These are phyloP conservation scores for Dentipellis fragilis DNA, from an alignment of 768 basidiomycete genomes.

Conservation along the genomic window DNA sequence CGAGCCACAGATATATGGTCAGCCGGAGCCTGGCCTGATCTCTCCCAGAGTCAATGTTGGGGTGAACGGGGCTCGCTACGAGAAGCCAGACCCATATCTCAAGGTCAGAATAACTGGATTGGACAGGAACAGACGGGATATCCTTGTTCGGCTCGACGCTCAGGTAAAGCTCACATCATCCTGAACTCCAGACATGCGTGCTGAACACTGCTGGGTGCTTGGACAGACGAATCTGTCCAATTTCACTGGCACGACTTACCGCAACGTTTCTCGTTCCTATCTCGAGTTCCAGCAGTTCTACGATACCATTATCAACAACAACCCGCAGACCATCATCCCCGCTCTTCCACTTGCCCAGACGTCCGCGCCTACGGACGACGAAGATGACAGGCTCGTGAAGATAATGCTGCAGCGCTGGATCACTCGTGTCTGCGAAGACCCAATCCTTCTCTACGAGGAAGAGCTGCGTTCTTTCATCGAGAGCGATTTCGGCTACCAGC, in stretches of 20 bases:
- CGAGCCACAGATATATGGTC: conserved; percentile 81
- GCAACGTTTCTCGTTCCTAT: conserved; percentile 93
- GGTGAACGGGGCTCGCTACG: conserved; percentile 61
- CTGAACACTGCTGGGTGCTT: not conserved
- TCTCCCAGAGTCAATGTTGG: conserved; percentile 59
- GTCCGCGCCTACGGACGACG: conserved; percentile 94
- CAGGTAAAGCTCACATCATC: conserved; percentile 47
- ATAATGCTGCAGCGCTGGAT: conserved; percentile 95
- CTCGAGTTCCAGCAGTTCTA: conserved; percentile 92
- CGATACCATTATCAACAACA: conserved; percentile 79
- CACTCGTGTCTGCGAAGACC: conserved; percentile 85
- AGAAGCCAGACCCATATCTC: conserved; percentile 76
- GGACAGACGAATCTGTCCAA: conserved; percentile 85
- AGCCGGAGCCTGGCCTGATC: conserved; percentile 74
- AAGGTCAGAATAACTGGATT: conserved; percentile 83
- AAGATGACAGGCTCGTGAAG: conserved; percentile 92
- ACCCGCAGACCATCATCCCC: conserved; percentile 93
- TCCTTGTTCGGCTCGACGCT: conserved; percentile 89
- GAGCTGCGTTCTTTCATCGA: conserved; percentile 93
- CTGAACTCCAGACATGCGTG: no score
- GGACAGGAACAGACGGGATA: conserved; percentile 92
- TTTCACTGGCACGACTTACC: conserved; percentile 80
- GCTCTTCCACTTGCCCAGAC: conserved; percentile 95
- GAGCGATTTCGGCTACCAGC: conserved; percentile 94
- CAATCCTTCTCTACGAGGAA: conserved; percentile 80